A percentile compares a stretch with the other conserved stretches of the same genome.
Conservation (phyloP, 306 rosid genomes). For the Ormosia semicastrata region DNA sequence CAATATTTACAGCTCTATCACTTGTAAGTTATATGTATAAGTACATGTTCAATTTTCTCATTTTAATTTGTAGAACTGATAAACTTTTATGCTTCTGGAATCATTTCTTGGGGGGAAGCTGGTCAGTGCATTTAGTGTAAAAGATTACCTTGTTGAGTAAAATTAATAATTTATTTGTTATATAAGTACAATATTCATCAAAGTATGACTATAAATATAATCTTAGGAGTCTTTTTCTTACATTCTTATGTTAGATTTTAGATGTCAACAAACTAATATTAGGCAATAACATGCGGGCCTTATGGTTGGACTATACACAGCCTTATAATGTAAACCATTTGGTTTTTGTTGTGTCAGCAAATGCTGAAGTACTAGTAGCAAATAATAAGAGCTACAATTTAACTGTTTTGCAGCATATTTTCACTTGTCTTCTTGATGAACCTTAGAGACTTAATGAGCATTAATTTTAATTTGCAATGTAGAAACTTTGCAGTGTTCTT, state of each 20-base stretch:
- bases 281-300: neutral
- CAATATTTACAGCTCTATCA: constrained; percentile 79
- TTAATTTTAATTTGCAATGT: neutral
- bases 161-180: neutral
- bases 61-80: neutral
- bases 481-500: neutral
- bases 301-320: neutral
- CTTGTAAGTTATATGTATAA: constrained; percentile 59
- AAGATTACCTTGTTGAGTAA: neutral
- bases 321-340: constrained; percentile 10
- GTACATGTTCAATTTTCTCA: neutral
- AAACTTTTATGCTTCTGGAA: neutral
- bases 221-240: neutral
- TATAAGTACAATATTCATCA: neutral
- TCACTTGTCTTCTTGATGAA: neutral
- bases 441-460: neutral
- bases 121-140: neutral
- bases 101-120: neutral
- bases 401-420: neutral
- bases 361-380: neutral
- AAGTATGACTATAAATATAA: neutral
- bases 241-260: neutral
- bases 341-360: neutral
- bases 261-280: neutral
- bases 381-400: neutral